Evolutionary conservation across 495 filamentous ascomycete species (phyloP).

Genomic region (Talaromyces ruber): DNA sequence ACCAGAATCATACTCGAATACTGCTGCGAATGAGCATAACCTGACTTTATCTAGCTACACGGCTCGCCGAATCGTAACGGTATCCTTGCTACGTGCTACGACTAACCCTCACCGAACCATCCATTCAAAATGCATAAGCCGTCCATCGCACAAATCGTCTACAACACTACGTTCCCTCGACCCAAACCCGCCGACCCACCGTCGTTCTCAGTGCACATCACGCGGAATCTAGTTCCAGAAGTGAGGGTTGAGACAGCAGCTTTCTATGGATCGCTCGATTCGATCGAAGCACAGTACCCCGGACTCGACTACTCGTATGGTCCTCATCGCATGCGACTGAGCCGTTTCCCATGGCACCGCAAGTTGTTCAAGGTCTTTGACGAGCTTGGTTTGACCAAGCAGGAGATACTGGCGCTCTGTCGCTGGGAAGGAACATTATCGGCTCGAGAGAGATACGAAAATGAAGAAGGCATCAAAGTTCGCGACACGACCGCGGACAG

Average conservation of each 20-base stretch:
- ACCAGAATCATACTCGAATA: not conserved
- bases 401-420: constrained; percentile 70
- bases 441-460: constrained; percentile 77
- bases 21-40: not conserved
- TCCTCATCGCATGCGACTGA: constrained; percentile 75
- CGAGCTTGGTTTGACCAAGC: constrained; percentile 60
- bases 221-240: constrained; percentile 72
- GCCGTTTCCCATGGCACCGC: constrained; percentile 73
- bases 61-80: not conserved
- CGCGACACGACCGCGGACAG: constrained; percentile 70
- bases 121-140: constrained; percentile 48
- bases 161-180: constrained; percentile 48
- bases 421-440: constrained; percentile 93
- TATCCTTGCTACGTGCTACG: not conserved
- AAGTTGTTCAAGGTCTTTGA: constrained; percentile 79
- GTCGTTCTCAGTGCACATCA: constrained; percentile 50
- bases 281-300: constrained; percentile 81
- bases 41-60: not conserved
- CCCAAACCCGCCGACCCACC: constrained; percentile 46
- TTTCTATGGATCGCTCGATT: constrained; percentile 82
- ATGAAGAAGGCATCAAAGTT: constrained; percentile 63
- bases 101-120: not conserved
- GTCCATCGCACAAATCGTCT: constrained; percentile 45
- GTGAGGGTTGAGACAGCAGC: constrained; percentile 75
- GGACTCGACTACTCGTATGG: constrained; percentile 78